phyloP scores from a whole-genome alignment of 768 basidiomycete genomes.

The Hysterangium stoloniferum region DNA sequence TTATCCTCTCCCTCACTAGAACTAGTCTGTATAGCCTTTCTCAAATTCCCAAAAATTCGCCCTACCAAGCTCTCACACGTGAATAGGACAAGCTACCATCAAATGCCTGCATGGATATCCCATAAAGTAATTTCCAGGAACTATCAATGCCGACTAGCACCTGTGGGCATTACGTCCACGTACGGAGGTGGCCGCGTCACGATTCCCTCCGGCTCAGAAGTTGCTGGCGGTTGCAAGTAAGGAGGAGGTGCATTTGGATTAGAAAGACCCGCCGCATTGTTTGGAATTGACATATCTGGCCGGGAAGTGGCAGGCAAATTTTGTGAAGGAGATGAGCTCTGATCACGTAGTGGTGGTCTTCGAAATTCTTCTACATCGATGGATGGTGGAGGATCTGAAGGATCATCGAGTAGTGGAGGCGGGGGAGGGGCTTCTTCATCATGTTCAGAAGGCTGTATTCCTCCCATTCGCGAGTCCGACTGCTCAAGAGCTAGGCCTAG shows the following conservation, averaged over 20 bases:
- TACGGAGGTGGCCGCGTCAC: conserved; percentile 32
- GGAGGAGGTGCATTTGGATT: conserved; percentile 71
- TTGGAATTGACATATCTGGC: not conserved
- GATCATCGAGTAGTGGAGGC: conserved; percentile 78
- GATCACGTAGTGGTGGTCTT: conserved; percentile 2
- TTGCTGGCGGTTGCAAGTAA: conserved; percentile 50
- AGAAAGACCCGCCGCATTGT: conserved; percentile 26
- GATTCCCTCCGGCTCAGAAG: not conserved
- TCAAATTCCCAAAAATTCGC: too few relatives aligned
- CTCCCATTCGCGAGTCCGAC: conserved; percentile 26
- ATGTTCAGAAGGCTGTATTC: conserved; percentile 16
- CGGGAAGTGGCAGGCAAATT: conserved; percentile 16
- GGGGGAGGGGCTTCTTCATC: conserved; percentile 57
- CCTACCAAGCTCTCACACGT: too few relatives aligned
- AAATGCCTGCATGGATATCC: too few relatives aligned
- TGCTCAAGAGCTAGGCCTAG: conserved; percentile 53
- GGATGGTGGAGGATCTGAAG: conserved; percentile 80
- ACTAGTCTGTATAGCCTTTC: too few relatives aligned
- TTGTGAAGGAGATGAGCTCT: conserved; percentile 15
- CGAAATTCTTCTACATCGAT: conserved; percentile 58
- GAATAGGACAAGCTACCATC: too few relatives aligned
- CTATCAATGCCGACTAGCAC: too few relatives aligned
- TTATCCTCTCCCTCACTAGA: too few relatives aligned
- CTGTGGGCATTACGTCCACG: conserved; percentile 24
- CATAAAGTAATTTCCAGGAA: too few relatives aligned